phyloP scores from a whole-genome alignment of 441 rosid species.

The Isatis lusitanica region DNA sequence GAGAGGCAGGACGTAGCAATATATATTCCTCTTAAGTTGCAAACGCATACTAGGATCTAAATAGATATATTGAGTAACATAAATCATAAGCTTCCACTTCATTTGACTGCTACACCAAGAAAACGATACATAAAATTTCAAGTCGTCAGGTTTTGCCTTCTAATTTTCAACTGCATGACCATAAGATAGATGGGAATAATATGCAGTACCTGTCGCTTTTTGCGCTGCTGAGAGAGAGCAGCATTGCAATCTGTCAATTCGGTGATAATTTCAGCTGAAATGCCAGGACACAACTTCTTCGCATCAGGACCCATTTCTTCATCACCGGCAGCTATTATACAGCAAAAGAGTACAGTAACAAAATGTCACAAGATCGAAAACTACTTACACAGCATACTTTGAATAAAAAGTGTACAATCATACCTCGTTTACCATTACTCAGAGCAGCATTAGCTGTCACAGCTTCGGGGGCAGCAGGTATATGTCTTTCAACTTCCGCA shows the following conservation, averaged over 20 bases:
- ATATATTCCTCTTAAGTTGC: background rate
- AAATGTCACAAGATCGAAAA: background rate
- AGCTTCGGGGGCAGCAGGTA: conserved; percentile 54
- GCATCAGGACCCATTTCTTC: conserved; percentile 62
- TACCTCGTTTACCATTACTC: conserved; percentile 87
- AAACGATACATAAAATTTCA: background rate
- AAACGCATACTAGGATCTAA: background rate
- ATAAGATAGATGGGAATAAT: conserved; percentile 4
- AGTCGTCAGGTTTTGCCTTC: background rate
- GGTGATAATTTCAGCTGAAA: conserved; percentile 56
- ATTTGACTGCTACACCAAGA: background rate
- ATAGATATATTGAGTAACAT: background rate
- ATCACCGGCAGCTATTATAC: conserved; percentile 52
- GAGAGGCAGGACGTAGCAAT: background rate
- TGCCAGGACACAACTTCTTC: conserved; percentile 70
- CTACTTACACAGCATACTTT: background rate
- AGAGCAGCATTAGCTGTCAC: conserved; percentile 50
- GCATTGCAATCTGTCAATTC: conserved; percentile 84
- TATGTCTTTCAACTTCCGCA: conserved; percentile 74
- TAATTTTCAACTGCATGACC: background rate
- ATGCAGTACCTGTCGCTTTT: conserved; percentile 75
- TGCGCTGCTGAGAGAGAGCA: conserved; percentile 83
- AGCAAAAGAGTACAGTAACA: conserved; percentile 22
- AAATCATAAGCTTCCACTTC: background rate
- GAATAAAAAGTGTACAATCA: background rate